Conservation (phyloP, 78 protist genomes). For the Dictyostelium capitatum region DNA sequence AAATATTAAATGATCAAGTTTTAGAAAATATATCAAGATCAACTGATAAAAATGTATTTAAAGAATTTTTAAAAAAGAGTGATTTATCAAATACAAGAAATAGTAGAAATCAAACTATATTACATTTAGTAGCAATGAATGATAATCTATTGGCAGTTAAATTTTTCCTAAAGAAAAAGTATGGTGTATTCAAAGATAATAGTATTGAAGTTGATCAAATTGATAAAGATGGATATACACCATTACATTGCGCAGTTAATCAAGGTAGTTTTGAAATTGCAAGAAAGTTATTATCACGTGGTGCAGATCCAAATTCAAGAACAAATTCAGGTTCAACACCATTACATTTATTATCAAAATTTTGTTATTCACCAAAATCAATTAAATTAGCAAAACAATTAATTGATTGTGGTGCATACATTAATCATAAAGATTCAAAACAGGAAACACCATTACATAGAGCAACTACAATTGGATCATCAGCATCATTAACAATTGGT, state of each 20-base stretch:
- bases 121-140: conserved; percentile 52
- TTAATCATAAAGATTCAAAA: conserved; percentile 59
- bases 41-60: conserved; percentile 16
- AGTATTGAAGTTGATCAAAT: conserved; percentile 11
- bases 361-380: conserved; percentile 7
- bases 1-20: not conserved
- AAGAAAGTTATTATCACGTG: conserved; percentile 14
- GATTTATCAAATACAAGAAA: not conserved
- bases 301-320: conserved; percentile 62
- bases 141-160: conserved; percentile 40
- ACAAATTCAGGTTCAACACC: conserved; percentile 40
- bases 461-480: conserved; percentile 7
- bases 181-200: conserved; percentile 22
- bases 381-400: conserved; percentile 33
- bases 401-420: conserved; percentile 46
- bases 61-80: conserved; percentile 24
- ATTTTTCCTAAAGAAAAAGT: conserved; percentile 54
- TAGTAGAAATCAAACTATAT: conserved; percentile 25
- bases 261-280: conserved; percentile 60
- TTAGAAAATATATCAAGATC: conserved; percentile 18
- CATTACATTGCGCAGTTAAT: conserved; percentile 40
- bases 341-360: conserved; percentile 43
- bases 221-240: conserved; percentile 73
- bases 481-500: not conserved
- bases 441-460: conserved; percentile 66